phyloP scores from a whole-genome alignment of 441 rosid species.

The Bruguiera hainesii region DNA sequence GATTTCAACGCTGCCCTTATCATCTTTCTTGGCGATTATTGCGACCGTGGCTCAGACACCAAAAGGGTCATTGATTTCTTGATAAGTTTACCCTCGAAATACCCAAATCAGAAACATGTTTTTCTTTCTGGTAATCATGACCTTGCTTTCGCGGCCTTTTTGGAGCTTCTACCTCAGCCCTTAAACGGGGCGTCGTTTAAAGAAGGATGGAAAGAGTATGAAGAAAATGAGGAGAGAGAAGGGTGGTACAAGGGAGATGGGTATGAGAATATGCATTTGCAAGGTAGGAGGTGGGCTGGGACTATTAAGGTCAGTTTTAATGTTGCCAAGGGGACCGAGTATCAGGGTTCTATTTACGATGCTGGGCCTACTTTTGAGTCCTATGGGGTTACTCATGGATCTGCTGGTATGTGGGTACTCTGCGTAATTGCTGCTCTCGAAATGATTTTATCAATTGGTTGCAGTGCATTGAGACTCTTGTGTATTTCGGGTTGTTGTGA shows the following conservation, averaged over 20 bases:
- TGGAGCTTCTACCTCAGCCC: conserved; percentile 53
- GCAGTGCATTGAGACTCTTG: neutral
- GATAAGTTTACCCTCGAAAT: conserved; percentile 41
- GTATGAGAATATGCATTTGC: conserved; percentile 65
- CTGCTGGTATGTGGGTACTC: conserved; percentile 46
- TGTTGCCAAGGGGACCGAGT: conserved; percentile 46
- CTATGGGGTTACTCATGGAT: conserved; percentile 75
- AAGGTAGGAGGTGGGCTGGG: conserved; percentile 80
- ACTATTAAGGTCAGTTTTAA: conserved; percentile 36
- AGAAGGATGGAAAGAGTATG: conserved; percentile 66
- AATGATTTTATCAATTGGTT: neutral
- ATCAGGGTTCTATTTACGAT: conserved; percentile 65
- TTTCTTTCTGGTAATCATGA: conserved; percentile 76
- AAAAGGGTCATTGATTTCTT: conserved; percentile 62
- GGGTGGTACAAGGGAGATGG: conserved; percentile 80
- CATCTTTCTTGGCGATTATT: conserved; percentile 87
- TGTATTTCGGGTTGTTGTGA: neutral
- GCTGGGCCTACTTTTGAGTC: conserved; percentile 73
- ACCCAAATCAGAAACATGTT: conserved; percentile 61
- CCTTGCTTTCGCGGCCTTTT: conserved; percentile 64
- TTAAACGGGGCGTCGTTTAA: conserved; percentile 38
- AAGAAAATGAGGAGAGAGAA: conserved; percentile 54
- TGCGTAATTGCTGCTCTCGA: neutral
- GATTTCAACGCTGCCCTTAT: conserved; percentile 56
- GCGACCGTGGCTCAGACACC: conserved; percentile 84